Evolutionary conservation across 106 monocot genomes (phyloP).

Genomic region (Dendrobium officinale): DNA sequence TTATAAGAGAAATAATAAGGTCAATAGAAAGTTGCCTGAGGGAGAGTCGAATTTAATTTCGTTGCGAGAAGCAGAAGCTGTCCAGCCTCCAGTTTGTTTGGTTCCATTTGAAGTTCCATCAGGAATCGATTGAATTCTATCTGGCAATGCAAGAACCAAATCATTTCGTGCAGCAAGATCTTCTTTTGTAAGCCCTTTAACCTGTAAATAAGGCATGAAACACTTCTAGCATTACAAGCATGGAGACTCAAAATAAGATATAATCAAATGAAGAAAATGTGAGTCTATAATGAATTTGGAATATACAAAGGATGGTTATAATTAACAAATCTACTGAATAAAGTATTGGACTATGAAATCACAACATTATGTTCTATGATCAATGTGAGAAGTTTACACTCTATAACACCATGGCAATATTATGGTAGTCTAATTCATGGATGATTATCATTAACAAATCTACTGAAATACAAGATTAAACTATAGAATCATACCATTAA

Average conservation of each 20-base stretch:
- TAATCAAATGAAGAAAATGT: neutral
- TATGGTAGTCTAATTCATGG: neutral
- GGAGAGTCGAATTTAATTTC: constrained; percentile 80
- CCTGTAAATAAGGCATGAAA: constrained; percentile 28
- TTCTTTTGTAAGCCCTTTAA: constrained; percentile 87
- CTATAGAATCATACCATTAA: neutral
- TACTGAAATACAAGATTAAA: neutral
- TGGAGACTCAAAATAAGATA: neutral
- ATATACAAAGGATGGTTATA: neutral
- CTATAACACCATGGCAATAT: neutral
- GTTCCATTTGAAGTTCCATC: constrained; percentile 63
- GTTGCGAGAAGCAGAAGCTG: constrained; percentile 69
- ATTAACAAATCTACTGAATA: neutral
- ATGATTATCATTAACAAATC: neutral
- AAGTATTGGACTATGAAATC: neutral
- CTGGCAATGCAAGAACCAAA: constrained; percentile 73
- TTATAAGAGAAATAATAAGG: neutral
- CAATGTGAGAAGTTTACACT: neutral
- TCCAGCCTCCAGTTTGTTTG: constrained; percentile 71
- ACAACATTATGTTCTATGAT: neutral
- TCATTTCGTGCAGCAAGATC: constrained; percentile 74
- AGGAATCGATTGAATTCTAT: constrained; percentile 86
- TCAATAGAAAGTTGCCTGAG: constrained; percentile 13
- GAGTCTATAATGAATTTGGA: neutral
- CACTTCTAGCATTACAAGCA: neutral